Evolutionary conservation across 306 rosid genomes (phyloP).

Genomic region (Begonia peltatifolia): DNA sequence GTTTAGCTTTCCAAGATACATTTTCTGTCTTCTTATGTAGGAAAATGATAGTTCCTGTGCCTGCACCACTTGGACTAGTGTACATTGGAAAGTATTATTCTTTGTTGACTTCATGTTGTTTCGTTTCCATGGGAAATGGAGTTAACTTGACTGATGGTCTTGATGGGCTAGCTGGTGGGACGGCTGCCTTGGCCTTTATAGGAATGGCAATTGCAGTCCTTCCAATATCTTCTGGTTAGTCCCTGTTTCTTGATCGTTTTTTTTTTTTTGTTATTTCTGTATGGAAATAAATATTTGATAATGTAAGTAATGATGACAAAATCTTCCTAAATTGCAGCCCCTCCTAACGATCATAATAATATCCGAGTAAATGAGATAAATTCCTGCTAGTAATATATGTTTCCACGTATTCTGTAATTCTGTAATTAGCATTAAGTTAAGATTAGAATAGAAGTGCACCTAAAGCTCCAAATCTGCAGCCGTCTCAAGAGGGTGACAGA

Average conservation of each 20-base stretch:
- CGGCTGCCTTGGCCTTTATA: constrained; percentile 80
- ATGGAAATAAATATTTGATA: neutral
- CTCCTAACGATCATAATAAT: too few relatives aligned
- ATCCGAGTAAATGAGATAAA: too few relatives aligned
- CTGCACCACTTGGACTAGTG: constrained; percentile 60
- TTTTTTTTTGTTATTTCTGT: neutral
- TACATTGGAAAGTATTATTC: constrained; percentile 62
- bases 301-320: too few relatives aligned
- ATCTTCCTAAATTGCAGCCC: too few relatives aligned
- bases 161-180: constrained; percentile 93
- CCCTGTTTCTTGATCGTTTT: neutral
- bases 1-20: constrained; percentile 5
- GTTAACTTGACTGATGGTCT: constrained; percentile 76
- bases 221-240: constrained; percentile 88
- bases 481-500: too few relatives aligned
- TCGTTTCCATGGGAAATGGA: constrained; percentile 84
- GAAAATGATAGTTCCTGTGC: constrained; percentile 82
- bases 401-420: too few relatives aligned
- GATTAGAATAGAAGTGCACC: too few relatives aligned
- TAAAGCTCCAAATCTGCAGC: too few relatives aligned
- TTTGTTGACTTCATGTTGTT: constrained; percentile 61
- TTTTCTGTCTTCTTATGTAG: constrained; percentile 29
- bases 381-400: too few relatives aligned
- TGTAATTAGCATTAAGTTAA: too few relatives aligned
- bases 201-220: constrained; percentile 97